A percentile compares a stretch with the other conserved stretches of the same genome.
Conservation (phyloP, 164 flowering plant genomes). For the Stephania cephalantha region DNA sequence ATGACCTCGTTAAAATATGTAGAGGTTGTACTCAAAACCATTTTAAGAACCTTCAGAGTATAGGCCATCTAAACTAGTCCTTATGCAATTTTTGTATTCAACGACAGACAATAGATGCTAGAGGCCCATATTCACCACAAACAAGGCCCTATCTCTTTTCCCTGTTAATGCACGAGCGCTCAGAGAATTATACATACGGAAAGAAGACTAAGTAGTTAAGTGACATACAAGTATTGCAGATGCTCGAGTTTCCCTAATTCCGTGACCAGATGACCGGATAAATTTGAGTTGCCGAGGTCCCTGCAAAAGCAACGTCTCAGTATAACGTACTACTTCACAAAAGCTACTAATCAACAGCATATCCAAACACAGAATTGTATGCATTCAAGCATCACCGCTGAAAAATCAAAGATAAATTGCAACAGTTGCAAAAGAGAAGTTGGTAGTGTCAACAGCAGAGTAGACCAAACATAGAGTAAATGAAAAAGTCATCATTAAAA, state of each 20-base stretch:
- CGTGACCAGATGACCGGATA: conserved; percentile 79
- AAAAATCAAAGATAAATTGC: not conserved
- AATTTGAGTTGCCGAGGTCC: conserved; percentile 79
- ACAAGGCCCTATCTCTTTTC: not conserved
- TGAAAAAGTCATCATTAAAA: too few relatives aligned
- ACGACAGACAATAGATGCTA: too few relatives aligned
- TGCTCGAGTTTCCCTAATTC: conserved; percentile 86
- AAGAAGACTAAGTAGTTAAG: not conserved
- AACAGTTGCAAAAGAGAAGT: not conserved
- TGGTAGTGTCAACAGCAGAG: not conserved
- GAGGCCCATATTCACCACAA: too few relatives aligned
- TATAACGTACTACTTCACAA: not conserved
- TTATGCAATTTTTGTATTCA: too few relatives aligned
- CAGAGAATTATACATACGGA: not conserved
- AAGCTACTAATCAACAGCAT: not conserved
- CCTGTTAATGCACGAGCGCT: not conserved
- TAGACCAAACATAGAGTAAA: too few relatives aligned
- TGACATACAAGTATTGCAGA: conserved; percentile 79
- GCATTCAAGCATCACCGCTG: not conserved
- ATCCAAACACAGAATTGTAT: not conserved
- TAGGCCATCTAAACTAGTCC: too few relatives aligned
- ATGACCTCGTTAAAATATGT: too few relatives aligned
- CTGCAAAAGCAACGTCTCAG: conserved; percentile 33
- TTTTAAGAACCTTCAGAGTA: too few relatives aligned
- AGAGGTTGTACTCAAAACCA: too few relatives aligned